Conservation (phyloP, 1,284 basidiomycete species). For the Tausonia pullulans region DNA sequence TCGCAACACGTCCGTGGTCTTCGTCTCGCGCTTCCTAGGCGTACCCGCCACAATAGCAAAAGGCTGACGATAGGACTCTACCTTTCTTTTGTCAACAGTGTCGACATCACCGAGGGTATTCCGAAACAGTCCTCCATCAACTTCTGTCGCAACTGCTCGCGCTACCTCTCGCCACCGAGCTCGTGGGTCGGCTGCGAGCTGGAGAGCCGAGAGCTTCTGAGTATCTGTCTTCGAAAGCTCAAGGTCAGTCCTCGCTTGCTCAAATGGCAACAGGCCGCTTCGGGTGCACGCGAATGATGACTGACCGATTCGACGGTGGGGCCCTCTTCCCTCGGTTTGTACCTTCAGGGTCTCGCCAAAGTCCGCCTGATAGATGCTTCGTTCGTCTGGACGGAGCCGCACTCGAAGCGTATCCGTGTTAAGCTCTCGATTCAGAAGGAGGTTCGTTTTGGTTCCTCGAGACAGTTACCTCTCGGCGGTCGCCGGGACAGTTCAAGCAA, state of each 20-base stretch:
- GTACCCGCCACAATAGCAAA: too few relatives aligned
- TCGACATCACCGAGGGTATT: slow-evolving; percentile 68
- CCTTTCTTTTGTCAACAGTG: slow-evolving; percentile 2
- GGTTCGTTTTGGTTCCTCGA: slow-evolving; percentile 36
- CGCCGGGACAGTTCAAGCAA: background rate
- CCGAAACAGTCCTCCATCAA: slow-evolving; percentile 94
- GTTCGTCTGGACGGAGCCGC: slow-evolving; percentile 99
- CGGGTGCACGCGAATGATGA: background rate
- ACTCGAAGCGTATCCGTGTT: slow-evolving; percentile 83
- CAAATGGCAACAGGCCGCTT: background rate
- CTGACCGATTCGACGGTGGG: background rate
- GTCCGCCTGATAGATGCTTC: slow-evolving; percentile 93
- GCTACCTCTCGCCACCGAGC: slow-evolving; percentile 83
- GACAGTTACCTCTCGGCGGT: background rate
- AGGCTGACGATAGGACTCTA: background rate
- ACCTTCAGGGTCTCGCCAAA: slow-evolving; percentile 50
- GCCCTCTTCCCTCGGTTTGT: background rate
- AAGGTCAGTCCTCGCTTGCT: slow-evolving; percentile 3
- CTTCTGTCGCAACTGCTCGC: slow-evolving; percentile 91
- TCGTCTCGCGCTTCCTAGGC: background rate
- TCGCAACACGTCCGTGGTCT: slow-evolving; percentile 13
- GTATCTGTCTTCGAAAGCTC: slow-evolving; percentile 32
- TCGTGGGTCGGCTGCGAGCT: slow-evolving; percentile 78
- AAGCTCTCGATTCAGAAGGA: slow-evolving; percentile 98
- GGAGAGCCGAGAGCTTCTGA: slow-evolving; percentile 83